Conservation (phyloP, 2,329 filamentous ascomycete species). For the Cylindrodendrum hubeiense region DNA sequence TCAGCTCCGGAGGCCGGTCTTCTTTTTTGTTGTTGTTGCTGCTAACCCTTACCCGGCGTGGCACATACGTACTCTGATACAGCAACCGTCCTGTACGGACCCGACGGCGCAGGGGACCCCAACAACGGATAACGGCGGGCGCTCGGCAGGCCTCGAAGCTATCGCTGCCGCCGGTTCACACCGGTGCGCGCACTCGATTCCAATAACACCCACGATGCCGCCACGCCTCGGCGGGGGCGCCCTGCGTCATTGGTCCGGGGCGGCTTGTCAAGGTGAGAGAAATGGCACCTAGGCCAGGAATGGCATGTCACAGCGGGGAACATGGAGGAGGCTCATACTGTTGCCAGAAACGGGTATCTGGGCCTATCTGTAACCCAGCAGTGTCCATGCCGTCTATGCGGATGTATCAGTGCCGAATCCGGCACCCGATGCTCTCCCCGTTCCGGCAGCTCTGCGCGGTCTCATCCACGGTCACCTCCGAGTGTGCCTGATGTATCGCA, state of each 20-base stretch:
- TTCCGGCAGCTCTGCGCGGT: not conserved
- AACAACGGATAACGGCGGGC: slow-evolving; percentile 1
- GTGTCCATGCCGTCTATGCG: not conserved
- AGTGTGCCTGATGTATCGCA: not conserved
- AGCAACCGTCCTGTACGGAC: slow-evolving; percentile 1
- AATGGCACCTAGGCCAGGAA: not conserved
- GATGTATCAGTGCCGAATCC: not conserved
- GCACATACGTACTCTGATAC: not conserved
- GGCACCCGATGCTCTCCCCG: not conserved
- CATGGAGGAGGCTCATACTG: not conserved
- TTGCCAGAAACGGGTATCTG: slow-evolving; percentile 1
- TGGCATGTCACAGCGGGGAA: not conserved
- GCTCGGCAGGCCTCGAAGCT: not conserved
- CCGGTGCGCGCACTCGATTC: not conserved
- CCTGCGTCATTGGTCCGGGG: not conserved
- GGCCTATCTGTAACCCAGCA: not conserved
- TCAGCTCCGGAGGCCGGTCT: not conserved
- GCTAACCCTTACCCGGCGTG: not conserved
- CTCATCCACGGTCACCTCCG: not conserved
- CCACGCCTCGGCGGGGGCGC: not conserved
- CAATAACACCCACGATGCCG: not conserved
- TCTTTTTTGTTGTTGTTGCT: not conserved
- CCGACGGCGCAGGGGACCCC: not conserved
- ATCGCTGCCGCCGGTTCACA: slow-evolving; percentile 2
- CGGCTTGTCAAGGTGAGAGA: not conserved